These are phyloP conservation scores for Castanea mollissima DNA, from an alignment of 306 rosid species.

Conservation along the genomic window DNA sequence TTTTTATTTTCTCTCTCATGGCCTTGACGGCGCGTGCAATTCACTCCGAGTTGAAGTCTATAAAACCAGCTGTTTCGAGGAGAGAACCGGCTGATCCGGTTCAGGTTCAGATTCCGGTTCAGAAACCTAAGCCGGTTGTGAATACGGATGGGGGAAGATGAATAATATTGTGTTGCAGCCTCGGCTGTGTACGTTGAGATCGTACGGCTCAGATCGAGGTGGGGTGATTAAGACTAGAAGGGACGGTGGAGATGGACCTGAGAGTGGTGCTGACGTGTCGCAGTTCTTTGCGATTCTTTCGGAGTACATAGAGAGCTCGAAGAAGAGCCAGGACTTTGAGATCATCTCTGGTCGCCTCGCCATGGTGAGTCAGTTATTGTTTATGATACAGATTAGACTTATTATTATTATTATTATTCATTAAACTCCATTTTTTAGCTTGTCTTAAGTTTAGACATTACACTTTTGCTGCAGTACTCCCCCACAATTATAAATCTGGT, in stretches of 20 bases:
- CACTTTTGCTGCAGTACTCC: too few relatives aligned
- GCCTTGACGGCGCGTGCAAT: slow-evolving; percentile 40
- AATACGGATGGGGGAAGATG: slow-evolving; percentile 55
- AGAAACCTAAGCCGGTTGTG: slow-evolving; percentile 28
- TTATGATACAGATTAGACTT: too few relatives aligned
- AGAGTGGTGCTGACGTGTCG: slow-evolving; percentile 37
- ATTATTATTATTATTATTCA: too few relatives aligned
- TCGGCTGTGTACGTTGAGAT: slow-evolving; percentile 74
- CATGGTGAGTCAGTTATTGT: slow-evolving; percentile 51
- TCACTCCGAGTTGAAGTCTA: slow-evolving; percentile 38
- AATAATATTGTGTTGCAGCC: slow-evolving; percentile 56
- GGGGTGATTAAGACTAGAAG: slow-evolving; percentile 41
- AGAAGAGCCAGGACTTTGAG: slow-evolving; percentile 86
- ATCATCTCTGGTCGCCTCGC: slow-evolving; percentile 91
- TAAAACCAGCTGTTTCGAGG: slow-evolving; percentile 7
- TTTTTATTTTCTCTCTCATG: slow-evolving; percentile 24
- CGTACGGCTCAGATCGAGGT: slow-evolving; percentile 64
- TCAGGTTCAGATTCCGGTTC: slow-evolving; percentile 43
- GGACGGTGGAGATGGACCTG: slow-evolving; percentile 17
- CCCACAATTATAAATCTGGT: too few relatives aligned
- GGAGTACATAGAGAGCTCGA: slow-evolving; percentile 77
- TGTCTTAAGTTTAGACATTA: too few relatives aligned
- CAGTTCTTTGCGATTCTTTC: slow-evolving; percentile 73
- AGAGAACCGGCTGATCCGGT: slow-evolving; percentile 20
- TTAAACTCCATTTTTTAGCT: too few relatives aligned